Percentiles rank a stretch among this genome's conserved stretches.
phyloP scores from a whole-genome alignment of 768 basidiomycete species.

The Termitomyces sp. region DNA sequence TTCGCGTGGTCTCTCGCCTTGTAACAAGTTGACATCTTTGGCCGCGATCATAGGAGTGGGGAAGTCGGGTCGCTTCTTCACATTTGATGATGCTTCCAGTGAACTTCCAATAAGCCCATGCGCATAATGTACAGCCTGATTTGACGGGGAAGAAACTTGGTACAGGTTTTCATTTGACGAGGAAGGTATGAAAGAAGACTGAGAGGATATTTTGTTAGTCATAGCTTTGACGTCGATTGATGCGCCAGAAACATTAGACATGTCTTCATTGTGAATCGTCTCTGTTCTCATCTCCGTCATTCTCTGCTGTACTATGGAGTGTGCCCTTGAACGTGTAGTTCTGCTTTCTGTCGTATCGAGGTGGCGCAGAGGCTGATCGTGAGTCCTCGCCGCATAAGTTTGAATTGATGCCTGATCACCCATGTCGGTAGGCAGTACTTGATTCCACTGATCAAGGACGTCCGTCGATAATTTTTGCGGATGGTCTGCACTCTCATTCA shows the following conservation, averaged over 20 bases:
- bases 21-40: not conserved
- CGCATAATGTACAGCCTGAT: not conserved
- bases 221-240: not conserved
- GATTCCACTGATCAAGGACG: not conserved
- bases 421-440: not conserved
- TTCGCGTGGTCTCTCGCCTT: not conserved
- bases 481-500: not conserved
- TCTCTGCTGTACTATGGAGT: slow-evolving; percentile 3
- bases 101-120: not conserved
- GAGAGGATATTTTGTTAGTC: not conserved
- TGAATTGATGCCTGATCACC: not conserved
- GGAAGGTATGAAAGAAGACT: not conserved
- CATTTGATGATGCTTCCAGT: not conserved
- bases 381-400: not conserved
- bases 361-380: not conserved
- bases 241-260: not conserved
- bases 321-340: not conserved
- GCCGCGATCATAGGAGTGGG: not conserved
- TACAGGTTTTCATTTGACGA: not conserved
- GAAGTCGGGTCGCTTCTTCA: not conserved
- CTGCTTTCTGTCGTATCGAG: not conserved
- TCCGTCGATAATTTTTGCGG: not conserved
- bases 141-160: not conserved
- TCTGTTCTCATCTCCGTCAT: not conserved
- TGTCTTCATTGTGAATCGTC: not conserved